A percentile compares a stretch with the other conserved stretches of the same genome.
These are phyloP conservation scores for Phytophthora sp. DNA, from an alignment of 352 stramenopile genomes.

Conservation along the genomic window DNA sequence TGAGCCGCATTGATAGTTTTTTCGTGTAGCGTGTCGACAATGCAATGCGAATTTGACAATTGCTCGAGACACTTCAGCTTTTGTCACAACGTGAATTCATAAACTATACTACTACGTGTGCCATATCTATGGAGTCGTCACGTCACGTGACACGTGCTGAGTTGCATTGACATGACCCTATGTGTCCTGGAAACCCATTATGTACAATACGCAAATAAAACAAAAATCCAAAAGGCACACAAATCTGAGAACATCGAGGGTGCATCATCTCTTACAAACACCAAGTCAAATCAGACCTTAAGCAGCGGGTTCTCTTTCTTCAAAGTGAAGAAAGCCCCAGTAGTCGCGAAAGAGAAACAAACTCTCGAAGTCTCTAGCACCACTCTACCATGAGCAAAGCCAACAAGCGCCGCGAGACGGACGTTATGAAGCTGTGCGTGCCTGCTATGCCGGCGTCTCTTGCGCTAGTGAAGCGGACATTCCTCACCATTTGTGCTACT, in stretches of 20 bases:
- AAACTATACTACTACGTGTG: constrained; percentile 6
- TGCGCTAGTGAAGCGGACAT: not conserved
- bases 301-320: constrained; percentile 40
- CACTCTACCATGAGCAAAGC: constrained; percentile 61
- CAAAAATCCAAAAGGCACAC: constrained; percentile 27
- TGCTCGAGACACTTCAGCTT: not conserved
- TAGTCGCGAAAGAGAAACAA: constrained; percentile 22
- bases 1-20: too few species aligned
- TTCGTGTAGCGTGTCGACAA: not conserved
- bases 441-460: not conserved
- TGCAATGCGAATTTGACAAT: constrained; percentile 24
- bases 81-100: not conserved
- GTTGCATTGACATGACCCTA: too few species aligned
- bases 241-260: constrained; percentile 28
- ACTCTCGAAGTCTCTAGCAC: not conserved
- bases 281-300: constrained; percentile 28
- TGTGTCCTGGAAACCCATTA: not conserved
- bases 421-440: constrained; percentile 92
- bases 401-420: constrained; percentile 87
- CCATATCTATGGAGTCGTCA: constrained; percentile 15
- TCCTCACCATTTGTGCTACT: not conserved
- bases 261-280: constrained; percentile 36
- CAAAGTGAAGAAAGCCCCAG: constrained; percentile 36
- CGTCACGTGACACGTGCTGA: too few species aligned
- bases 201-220: constrained; percentile 35